These are phyloP conservation scores for Termitomyces sp. DNA, from an alignment of 768 basidiomycete genomes.

Conservation along the genomic window DNA sequence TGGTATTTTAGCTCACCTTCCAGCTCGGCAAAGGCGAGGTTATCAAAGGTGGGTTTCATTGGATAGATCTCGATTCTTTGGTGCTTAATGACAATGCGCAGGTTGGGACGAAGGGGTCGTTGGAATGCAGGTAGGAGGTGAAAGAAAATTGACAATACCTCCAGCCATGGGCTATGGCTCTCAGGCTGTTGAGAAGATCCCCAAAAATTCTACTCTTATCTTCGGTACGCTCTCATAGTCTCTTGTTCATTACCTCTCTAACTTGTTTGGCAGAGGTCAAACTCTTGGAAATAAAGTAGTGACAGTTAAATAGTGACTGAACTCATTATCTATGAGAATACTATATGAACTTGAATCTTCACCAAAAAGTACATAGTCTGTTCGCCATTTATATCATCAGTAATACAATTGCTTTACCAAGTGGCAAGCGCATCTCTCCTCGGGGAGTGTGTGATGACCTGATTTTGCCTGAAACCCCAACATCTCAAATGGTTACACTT, in stretches of 20 bases:
- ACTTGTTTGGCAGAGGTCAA: conserved; percentile 56
- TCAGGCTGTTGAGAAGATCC: conserved; percentile 53
- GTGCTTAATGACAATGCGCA: conserved; percentile 20
- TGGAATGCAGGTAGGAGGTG: conserved; percentile 91
- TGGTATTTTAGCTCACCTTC: conserved; percentile 59
- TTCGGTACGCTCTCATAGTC: conserved; percentile 57
- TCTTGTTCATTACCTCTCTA: not conserved
- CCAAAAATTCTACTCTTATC: conserved; percentile 73
- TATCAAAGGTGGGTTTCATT: conserved; percentile 65
- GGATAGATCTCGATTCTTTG: not conserved
- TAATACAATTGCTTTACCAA: not conserved
- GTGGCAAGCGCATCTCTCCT: too few relatives aligned
- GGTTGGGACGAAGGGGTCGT: conserved; percentile 91
- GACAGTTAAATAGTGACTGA: too few relatives aligned
- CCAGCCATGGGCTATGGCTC: conserved; percentile 73
- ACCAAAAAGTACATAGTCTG: not conserved
- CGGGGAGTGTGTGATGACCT: too few relatives aligned
- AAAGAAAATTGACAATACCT: conserved; percentile 77
- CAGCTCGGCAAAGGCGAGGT: conserved; percentile 84
- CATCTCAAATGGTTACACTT: too few relatives aligned
- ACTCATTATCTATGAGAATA: too few relatives aligned
- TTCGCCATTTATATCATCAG: not conserved
- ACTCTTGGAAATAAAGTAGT: conserved; percentile 63
- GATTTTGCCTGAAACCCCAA: too few relatives aligned
- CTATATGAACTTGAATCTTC: too few relatives aligned